Evolutionary conservation across 768 basidiomycete species (phyloP).

Genomic region (Lactarius indigo): DNA sequence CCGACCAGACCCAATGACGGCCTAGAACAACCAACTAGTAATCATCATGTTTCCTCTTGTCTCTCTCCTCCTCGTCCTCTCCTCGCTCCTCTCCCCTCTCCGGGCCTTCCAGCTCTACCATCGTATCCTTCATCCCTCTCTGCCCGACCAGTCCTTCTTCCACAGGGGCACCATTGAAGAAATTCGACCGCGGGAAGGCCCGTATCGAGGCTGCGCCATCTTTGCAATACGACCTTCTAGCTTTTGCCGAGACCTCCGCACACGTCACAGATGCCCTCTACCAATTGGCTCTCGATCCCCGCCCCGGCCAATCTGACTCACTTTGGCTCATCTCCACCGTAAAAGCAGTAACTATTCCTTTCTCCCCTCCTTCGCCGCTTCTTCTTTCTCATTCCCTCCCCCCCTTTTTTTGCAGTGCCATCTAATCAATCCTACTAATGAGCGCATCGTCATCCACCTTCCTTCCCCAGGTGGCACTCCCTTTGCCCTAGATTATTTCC

Average conservation of each 20-base stretch:
- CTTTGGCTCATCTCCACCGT: slow-evolving; percentile 60
- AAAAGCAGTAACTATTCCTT: slow-evolving; percentile 47
- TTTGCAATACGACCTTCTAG: slow-evolving; percentile 44
- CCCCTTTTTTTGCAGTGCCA: slow-evolving; percentile 52
- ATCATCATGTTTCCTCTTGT: slow-evolving; percentile 19
- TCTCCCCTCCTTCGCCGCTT: slow-evolving; percentile 14
- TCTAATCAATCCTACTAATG: slow-evolving; percentile 49
- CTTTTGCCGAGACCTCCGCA: slow-evolving; percentile 38
- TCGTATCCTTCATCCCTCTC: slow-evolving; percentile 49
- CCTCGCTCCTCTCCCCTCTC: slow-evolving; percentile 26
- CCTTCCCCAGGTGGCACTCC: slow-evolving; percentile 41
- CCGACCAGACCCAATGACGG: slow-evolving; percentile 27
- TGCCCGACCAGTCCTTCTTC: slow-evolving; percentile 35
- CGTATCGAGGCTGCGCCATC: slow-evolving; percentile 42
- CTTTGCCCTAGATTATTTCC: slow-evolving; percentile 70
- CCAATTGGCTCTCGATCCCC: slow-evolving; percentile 62
- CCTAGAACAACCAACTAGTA: slow-evolving; percentile 19
- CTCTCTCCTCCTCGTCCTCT: slow-evolving; percentile 25
- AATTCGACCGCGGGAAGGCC: slow-evolving; percentile 28
- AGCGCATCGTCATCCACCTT: slow-evolving; percentile 57
- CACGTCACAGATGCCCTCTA: slow-evolving; percentile 50
- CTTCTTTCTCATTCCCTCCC: slow-evolving; percentile 10
- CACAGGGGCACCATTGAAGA: slow-evolving; percentile 42
- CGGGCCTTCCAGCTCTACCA: slow-evolving; percentile 41
- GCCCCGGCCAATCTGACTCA: slow-evolving; percentile 40